Base-by-base conservation (phyloP, 306 rosid genomes). In the Inga oerstediana region DNA sequence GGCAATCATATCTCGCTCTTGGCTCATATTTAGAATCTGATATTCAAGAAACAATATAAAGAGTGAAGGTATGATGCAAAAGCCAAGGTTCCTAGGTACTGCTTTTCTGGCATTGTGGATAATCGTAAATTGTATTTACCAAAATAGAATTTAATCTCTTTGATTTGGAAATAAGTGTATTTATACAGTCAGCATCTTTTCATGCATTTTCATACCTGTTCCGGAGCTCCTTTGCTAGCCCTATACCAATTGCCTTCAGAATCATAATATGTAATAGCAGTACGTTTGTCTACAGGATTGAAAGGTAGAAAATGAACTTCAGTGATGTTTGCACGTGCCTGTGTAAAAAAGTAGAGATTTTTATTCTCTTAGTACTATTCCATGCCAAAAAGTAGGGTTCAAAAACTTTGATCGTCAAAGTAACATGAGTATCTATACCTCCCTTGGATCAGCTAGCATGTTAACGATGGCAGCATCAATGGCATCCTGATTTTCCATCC, bases 171-270 rank as follows among this genome's bases (percentile, higher is more conserved):
- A 35, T 66, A 68, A 67, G 27, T 49, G 66, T 24, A 34, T 39
- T 39, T 61, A 8, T 19, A 67, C 43, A 20, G n/a, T 81, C 27
- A 22, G 61, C 72, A 41, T 64, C 66, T 83, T 58, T 24, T 35
- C 52, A 52, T 51, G 49, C 41, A 48, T 46, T 80, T 81, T 24
- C 65, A 62, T 81, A 94, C 98, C 98, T 94, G 98, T 83, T 94
- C 98, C 0, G 98, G 97, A 83, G 97, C 98, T 87, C 98, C 98
- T 89, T 94, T 92, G 90, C 91, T 94, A 75, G 97, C 92, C 67
- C 97, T 83, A 79, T 91, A 74, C 93, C 90, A 92, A 2, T 91
- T 91, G 32, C 94, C 97, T 59, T 92, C 86, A 67, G 89, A 54
- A 83, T 87, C 94, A 64, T 89, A 80, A 80, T 94, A 94, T 61